Evolutionary conservation across 495 filamentous ascomycete genomes (phyloP).

Genomic region (Penicillium roqueforti): DNA sequence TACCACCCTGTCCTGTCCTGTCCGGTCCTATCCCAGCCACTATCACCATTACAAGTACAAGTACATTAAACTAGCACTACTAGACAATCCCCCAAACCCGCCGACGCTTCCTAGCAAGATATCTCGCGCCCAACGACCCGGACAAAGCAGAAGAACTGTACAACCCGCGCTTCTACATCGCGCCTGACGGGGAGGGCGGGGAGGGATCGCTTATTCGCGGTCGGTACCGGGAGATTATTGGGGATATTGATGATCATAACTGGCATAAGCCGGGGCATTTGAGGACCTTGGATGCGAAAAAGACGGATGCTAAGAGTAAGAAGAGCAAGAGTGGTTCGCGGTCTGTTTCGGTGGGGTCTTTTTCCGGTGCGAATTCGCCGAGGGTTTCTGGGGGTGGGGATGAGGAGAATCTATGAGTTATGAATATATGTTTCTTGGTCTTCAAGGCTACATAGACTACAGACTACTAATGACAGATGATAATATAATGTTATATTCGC

Average conservation of each 20-base stretch:
- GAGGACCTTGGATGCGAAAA: constrained; percentile 2
- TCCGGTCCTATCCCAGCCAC: background rate
- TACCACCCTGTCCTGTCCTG: background rate
- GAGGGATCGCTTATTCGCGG: background rate
- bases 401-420: constrained; percentile 3
- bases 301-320: too few relatives aligned
- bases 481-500: constrained; percentile 15
- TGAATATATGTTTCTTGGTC: background rate
- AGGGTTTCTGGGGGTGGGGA: background rate
- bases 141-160: constrained; percentile 28
- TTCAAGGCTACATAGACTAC: too few relatives aligned
- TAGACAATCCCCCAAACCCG: constrained; percentile 42
- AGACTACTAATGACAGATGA: background rate
- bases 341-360: constrained; percentile 2
- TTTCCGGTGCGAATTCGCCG: background rate
- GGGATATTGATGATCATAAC: constrained; percentile 12
- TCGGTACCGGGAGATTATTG: constrained; percentile 9
- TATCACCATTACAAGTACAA: background rate
- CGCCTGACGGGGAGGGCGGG: constrained; percentile 3
- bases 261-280: constrained; percentile 19
- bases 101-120: constrained; percentile 35
- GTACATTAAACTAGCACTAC: background rate
- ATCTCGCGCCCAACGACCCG: constrained; percentile 31
- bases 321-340: too few relatives aligned
- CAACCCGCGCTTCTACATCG: constrained; percentile 28